A percentile compares a stretch with the other conserved stretches of the same genome.
phyloP scores from a whole-genome alignment of 495 filamentous ascomycete genomes.

The Tuber borchii region DNA sequence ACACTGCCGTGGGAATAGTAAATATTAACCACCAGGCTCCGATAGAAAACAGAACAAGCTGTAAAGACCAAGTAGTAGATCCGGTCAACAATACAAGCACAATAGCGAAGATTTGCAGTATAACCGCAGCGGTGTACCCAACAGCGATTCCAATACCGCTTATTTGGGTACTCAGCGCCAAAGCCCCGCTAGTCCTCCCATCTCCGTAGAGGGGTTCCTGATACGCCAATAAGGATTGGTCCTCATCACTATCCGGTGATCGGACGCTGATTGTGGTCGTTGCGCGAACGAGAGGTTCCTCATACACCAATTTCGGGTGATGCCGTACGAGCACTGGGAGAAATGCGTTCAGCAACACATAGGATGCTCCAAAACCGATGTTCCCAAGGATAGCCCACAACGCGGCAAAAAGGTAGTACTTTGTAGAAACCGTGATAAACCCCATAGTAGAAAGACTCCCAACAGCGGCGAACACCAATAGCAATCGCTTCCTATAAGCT shows the following conservation, averaged over 20 bases:
- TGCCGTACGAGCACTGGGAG: slow-evolving; percentile 73
- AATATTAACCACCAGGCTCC: slow-evolving; percentile 95
- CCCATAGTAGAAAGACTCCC: slow-evolving; percentile 81
- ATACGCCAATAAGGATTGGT: slow-evolving; percentile 43
- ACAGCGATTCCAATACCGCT: slow-evolving; percentile 86
- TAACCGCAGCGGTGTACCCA: slow-evolving; percentile 76
- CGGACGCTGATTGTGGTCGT: slow-evolving; percentile 20
- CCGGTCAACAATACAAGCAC: slow-evolving; percentile 59
- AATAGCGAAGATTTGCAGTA: slow-evolving; percentile 71
- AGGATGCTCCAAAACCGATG: slow-evolving; percentile 69
- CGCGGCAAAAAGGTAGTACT: slow-evolving; percentile 70
- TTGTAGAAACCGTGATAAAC: slow-evolving; percentile 69
- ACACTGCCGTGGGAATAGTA: slow-evolving; percentile 79
- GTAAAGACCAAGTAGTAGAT: slow-evolving; percentile 70
- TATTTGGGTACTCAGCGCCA: slow-evolving; percentile 73
- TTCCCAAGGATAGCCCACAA: slow-evolving; percentile 83
- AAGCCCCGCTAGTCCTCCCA: slow-evolving; percentile 48
- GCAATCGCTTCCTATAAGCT: slow-evolving; percentile 72
- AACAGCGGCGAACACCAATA: slow-evolving; percentile 73
- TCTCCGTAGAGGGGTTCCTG: slow-evolving; percentile 31
- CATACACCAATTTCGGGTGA: slow-evolving; percentile 53
- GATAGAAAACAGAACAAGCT: slow-evolving; percentile 76
- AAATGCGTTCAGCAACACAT: slow-evolving; percentile 79
- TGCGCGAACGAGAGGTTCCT: slow-evolving; percentile 14
- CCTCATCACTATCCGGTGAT: slow-evolving; percentile 42